phyloP scores from a whole-genome alignment of 768 basidiomycete species.

The Cystofilobasidium capitatum region DNA sequence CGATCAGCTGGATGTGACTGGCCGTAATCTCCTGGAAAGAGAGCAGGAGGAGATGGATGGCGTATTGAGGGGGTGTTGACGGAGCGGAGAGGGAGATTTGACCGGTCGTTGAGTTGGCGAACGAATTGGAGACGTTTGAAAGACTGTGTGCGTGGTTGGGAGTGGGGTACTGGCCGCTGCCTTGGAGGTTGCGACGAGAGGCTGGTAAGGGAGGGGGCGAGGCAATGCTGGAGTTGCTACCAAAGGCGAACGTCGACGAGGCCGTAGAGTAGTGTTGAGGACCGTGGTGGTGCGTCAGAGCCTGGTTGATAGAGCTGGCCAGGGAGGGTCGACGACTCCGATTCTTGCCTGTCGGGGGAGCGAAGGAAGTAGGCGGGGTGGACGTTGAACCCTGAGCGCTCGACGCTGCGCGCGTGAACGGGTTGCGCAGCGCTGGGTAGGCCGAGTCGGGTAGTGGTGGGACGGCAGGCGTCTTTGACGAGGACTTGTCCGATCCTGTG shows the following conservation, averaged over 20 bases:
- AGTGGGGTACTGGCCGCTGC: background rate
- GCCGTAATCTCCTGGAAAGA: conserved; percentile 28
- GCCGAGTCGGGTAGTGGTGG: conserved; percentile 25
- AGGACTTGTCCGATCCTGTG: background rate
- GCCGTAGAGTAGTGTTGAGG: background rate
- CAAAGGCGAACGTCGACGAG: conserved; percentile 5
- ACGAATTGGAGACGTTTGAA: conserved; percentile 10
- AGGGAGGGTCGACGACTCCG: background rate
- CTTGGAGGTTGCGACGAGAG: conserved; percentile 2
- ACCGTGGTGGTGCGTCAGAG: background rate
- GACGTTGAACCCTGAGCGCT: background rate
- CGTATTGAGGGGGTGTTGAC: conserved; percentile 24
- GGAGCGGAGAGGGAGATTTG: conserved; percentile 23
- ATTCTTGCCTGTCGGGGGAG: background rate
- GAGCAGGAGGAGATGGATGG: conserved; percentile 27
- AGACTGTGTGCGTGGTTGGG: conserved; percentile 13
- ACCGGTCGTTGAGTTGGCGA: background rate
- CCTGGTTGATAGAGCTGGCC: no score
- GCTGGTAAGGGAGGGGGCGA: conserved; percentile 18
- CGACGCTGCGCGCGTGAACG: conserved; percentile 33
- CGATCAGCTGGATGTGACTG: conserved; percentile 31
- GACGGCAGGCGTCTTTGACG: background rate
- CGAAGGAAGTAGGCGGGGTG: background rate
- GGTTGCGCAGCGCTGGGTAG: conserved; percentile 36
- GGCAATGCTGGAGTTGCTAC: conserved; percentile 2